These are phyloP conservation scores for Trichoderma lentiforme DNA, from an alignment of 2,329 filamentous ascomycete genomes.

Conservation along the genomic window DNA sequence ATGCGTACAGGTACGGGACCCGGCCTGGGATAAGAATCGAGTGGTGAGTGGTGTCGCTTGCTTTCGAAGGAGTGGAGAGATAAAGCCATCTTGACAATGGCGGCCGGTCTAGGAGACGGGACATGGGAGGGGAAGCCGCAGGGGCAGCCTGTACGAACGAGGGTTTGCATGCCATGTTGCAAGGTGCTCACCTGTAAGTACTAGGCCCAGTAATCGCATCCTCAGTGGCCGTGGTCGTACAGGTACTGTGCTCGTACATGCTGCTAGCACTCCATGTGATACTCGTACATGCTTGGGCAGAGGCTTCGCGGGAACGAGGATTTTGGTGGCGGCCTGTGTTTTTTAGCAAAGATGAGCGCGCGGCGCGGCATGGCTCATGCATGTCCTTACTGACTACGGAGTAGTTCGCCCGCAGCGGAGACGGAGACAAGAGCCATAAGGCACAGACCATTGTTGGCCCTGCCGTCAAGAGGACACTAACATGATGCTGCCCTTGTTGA, in stretches of 20 bases:
- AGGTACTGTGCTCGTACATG: not conserved
- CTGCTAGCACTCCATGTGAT: not conserved
- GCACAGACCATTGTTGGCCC: slow-evolving; percentile 13
- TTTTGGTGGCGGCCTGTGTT: slow-evolving; percentile 15
- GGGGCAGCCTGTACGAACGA: not conserved
- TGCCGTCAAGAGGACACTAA: slow-evolving; percentile 1
- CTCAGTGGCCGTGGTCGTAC: not conserved
- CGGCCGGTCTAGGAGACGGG: not conserved
- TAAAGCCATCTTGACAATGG: slow-evolving; percentile 12
- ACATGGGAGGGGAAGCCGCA: slow-evolving; percentile 9
- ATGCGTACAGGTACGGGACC: slow-evolving; percentile 1
- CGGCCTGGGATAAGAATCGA: not conserved
- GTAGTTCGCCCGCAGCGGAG: slow-evolving; percentile 18
- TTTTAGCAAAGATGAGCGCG: slow-evolving; percentile 10
- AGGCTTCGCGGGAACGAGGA: slow-evolving; percentile 14
- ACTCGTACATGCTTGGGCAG: not conserved
- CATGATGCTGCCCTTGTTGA: slow-evolving; percentile 12
- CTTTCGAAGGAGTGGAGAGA: slow-evolving; percentile 3
- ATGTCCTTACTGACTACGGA: slow-evolving; percentile 9
- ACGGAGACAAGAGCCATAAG: slow-evolving; percentile 2
- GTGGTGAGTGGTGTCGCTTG: slow-evolving; percentile 3
- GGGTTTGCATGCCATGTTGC: not conserved
- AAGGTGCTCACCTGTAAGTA: not conserved
- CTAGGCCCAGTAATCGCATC: not conserved
- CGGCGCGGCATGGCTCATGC: slow-evolving; percentile 14